These are phyloP conservation scores for Phytophthora ramorum DNA, from an alignment of 352 stramenopile species.

Conservation along the genomic window DNA sequence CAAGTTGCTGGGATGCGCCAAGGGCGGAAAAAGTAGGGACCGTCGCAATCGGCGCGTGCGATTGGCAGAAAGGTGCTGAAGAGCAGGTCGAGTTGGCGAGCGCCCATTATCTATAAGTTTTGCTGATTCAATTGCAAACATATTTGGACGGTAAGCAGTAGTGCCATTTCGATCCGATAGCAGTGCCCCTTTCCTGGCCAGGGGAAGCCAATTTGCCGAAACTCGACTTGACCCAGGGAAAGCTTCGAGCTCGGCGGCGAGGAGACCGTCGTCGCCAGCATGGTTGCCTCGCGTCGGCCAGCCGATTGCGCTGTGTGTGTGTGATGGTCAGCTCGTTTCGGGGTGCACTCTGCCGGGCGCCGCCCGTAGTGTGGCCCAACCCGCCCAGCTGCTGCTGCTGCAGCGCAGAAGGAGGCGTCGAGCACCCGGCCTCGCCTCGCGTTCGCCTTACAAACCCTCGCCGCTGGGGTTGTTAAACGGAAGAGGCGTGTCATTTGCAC, in stretches of 20 bases:
- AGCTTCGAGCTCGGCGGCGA: too few species aligned
- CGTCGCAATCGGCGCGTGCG: background rate
- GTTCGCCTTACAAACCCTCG: background rate
- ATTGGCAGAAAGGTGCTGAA: background rate
- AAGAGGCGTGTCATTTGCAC: background rate
- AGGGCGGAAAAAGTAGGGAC: background rate
- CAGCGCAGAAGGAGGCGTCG: background rate
- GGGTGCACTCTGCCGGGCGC: background rate
- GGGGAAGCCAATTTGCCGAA: too few species aligned
- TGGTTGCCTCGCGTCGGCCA: background rate
- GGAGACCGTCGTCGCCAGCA: background rate
- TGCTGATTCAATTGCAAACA: background rate
- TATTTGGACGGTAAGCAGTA: background rate
- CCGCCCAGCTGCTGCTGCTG: background rate
- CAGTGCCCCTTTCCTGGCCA: background rate
- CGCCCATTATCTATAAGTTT: background rate
- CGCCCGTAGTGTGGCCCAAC: too few species aligned
- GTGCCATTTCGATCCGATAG: conserved; percentile 2
- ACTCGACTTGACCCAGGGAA: too few species aligned
- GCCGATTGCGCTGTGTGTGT: background rate
- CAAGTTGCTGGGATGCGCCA: background rate
- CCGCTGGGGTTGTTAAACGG: conserved; percentile 1
- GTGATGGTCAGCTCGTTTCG: background rate
- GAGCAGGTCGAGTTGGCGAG: background rate
- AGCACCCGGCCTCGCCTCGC: too few species aligned